phyloP scores from a whole-genome alignment of 2,329 filamentous ascomycete species.

The Fusarium beomiforme region DNA sequence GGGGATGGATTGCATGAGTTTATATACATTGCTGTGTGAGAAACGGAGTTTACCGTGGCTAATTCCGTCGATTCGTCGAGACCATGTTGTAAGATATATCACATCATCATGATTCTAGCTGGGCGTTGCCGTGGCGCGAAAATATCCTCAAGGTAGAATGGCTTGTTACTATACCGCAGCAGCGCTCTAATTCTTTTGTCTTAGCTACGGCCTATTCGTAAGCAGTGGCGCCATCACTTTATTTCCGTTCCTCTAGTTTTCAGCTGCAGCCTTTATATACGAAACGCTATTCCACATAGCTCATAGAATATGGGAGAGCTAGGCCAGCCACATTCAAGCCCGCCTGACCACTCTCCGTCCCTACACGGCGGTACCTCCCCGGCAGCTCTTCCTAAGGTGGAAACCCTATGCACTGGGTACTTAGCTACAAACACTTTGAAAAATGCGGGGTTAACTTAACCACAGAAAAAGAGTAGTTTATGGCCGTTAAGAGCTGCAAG shows the following conservation, averaged over 20 bases:
- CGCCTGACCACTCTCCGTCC: background rate
- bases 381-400: background rate
- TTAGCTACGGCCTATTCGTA: no score
- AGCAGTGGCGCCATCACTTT: no score
- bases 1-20: background rate
- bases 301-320: background rate
- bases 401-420: background rate
- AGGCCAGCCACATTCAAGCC: background rate
- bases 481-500: no score
- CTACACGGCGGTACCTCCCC: background rate
- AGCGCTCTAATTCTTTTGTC: background rate
- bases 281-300: background rate
- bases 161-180: background rate
- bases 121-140: background rate
- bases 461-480: no score
- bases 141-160: background rate
- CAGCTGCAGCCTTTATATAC: background rate
- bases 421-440: background rate
- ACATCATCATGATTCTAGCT: background rate
- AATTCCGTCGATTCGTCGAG: no score
- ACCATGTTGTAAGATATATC: background rate
- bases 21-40: background rate
- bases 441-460: background rate
- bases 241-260: background rate
- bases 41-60: background rate